Base-by-base conservation (phyloP, 495 filamentous ascomycete genomes). In the Penicillium salamii region DNA sequence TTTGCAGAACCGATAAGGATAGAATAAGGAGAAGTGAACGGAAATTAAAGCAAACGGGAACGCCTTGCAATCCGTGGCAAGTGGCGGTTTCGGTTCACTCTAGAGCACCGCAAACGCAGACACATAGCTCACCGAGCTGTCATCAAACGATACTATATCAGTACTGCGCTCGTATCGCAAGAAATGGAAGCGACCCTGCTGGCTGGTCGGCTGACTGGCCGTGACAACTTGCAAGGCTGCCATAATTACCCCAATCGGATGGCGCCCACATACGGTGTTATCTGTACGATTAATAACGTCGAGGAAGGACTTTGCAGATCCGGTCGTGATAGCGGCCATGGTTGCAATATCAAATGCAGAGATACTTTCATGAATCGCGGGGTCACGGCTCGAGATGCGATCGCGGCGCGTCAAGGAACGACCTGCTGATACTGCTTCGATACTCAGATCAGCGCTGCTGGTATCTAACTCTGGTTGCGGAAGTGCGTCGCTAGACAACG, bases 241-340 rank as follows among this genome's bases (percentile, higher is more conserved):
- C 88, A 99, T 89, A 9, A 95, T 78, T 11, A 99, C 86, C 0
- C 95, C 91, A 56, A 99, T 97, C 0, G 93, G 93, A 76, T 99
- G 95, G 34, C 91, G 75, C 41, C 93, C 93, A 57, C 93, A 99
- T 23, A 99, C 90, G 1, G 93, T 97, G 57, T 99, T 99, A 28
- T 79, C 82, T 0, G 91, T 97, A 31, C 76, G 70, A 29, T 79
- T 69, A 32, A 97, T 67, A 18, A 78, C 78, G 4, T 84, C 74
- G 26, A 88, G 70, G 62, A 96, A 97, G 2, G 66, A 68, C 9
- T 75, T 68, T 56, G 95, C 83, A 11, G 67, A 76, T 2, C 93
- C 91, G 2, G 79, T 81, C 42, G 88, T 83, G 36, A 97, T 84
- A 2, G 91, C 88, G 40, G 82, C 78, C 78, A 99, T 97, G 33